Conservation (phyloP, 441 rosid genomes). For the Rhodomyrtus psidioides region DNA sequence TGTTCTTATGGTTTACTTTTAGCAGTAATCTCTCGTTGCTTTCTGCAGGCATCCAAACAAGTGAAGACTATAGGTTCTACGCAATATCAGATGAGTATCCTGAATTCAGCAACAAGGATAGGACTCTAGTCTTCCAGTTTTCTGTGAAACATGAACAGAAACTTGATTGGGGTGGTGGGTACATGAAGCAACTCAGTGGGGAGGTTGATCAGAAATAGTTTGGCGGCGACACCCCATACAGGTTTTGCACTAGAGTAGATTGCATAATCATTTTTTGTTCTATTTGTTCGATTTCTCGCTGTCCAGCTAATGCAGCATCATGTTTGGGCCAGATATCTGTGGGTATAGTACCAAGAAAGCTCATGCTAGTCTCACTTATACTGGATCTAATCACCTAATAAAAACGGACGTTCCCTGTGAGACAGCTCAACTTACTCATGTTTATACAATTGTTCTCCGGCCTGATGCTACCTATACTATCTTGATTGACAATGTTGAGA, state of each 20-base stretch:
- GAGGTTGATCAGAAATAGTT: slow-evolving; percentile 81
- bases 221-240: slow-evolving; percentile 91
- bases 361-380: slow-evolving; percentile 84
- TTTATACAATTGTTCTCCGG: slow-evolving; percentile 74
- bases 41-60: too few species aligned
- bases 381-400: slow-evolving; percentile 70
- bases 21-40: too few species aligned
- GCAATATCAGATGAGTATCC: too few species aligned
- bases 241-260: slow-evolving; percentile 21
- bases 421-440: slow-evolving; percentile 92
- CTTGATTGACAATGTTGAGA: slow-evolving; percentile 85
- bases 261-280: too few species aligned
- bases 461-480: slow-evolving; percentile 95
- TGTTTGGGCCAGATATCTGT: slow-evolving; percentile 98
- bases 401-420: slow-evolving; percentile 98
- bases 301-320: slow-evolving; percentile 41
- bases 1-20: too few species aligned
- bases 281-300: not conserved
- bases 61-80: too few species aligned
- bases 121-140: slow-evolving; percentile 93
- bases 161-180: slow-evolving; percentile 98
- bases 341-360: slow-evolving; percentile 94
- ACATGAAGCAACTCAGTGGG: slow-evolving; percentile 86
- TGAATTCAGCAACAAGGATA: too few species aligned
- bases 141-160: slow-evolving; percentile 93